These are phyloP conservation scores for Rhododendron henanense DNA, from an alignment of 148 eudicot genomes.

Conservation along the genomic window DNA sequence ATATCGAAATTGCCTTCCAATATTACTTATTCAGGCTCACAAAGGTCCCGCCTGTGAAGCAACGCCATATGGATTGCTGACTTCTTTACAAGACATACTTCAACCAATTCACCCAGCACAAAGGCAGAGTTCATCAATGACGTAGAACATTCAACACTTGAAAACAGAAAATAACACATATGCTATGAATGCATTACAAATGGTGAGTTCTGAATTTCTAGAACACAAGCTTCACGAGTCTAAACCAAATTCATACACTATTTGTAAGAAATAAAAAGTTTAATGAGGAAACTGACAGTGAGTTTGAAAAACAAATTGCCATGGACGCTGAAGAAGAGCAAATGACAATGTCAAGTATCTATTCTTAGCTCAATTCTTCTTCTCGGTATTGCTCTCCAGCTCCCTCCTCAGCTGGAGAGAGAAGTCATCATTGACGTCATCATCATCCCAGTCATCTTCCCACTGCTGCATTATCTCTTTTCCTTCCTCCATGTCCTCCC, in stretches of 20 bases:
- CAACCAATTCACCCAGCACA: neutral
- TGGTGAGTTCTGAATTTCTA: neutral
- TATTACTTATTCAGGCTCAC: neutral
- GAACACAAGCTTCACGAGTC: neutral
- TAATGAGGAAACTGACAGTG: neutral
- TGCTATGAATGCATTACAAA: neutral
- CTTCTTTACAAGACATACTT: neutral
- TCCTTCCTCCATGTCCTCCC: slow-evolving; percentile 76
- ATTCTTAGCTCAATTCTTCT: neutral
- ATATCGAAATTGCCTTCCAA: neutral
- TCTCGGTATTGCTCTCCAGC: slow-evolving; percentile 21
- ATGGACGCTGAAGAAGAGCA: slow-evolving; percentile 6
- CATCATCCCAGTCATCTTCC: slow-evolving; percentile 4
- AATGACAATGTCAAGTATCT: neutral
- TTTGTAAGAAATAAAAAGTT: neutral
- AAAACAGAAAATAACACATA: neutral
- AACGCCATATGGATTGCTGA: neutral
- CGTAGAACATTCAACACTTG: neutral
- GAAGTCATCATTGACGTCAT: neutral
- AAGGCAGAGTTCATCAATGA: neutral
- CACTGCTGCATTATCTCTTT: slow-evolving; percentile 57
- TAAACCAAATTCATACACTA: neutral
- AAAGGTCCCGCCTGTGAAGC: neutral
- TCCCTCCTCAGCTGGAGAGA: slow-evolving; percentile 7
- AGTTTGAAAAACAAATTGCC: neutral